Percentiles rank a stretch among this genome's conserved stretches.
Conservation (phyloP, 2,329 filamentous ascomycete genomes). For the Rugonectria rugulosa region DNA sequence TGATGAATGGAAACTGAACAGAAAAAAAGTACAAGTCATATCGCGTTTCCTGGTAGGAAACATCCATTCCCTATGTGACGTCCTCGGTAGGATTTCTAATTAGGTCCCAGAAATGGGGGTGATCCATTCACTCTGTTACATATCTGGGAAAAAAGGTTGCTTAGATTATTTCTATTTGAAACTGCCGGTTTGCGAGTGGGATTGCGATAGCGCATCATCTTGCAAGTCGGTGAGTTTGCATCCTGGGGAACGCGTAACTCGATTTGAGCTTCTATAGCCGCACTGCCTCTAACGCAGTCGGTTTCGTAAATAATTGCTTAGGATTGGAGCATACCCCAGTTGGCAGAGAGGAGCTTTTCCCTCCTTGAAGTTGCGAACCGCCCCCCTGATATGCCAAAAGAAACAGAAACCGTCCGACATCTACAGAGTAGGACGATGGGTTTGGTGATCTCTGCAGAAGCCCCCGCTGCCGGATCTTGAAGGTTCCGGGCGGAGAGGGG, state of each 20-base stretch:
- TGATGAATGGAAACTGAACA: constrained; percentile 37
- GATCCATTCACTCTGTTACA: too few relatives aligned
- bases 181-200: too few relatives aligned
- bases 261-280: background rate
- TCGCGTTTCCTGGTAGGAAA: too few relatives aligned
- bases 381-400: background rate
- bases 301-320: background rate
- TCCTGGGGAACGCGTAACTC: background rate
- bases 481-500: background rate
- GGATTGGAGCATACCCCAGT: background rate
- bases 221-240: too few relatives aligned
- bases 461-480: background rate
- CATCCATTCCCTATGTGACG: too few relatives aligned
- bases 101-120: too few relatives aligned
- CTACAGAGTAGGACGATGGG: background rate
- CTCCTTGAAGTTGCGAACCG: too few relatives aligned
- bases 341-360: too few relatives aligned
- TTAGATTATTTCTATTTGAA: too few relatives aligned
- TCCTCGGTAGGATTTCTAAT: too few relatives aligned
- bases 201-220: too few relatives aligned
- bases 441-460: background rate
- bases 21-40: constrained; percentile 17
- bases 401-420: constrained; percentile 1
- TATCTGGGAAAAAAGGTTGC: background rate
- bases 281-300: background rate